A percentile compares a stretch with the other conserved stretches of the same genome.
phyloP scores from a whole-genome alignment of 2,329 filamentous ascomycete species.

The Phialophora chinensis region DNA sequence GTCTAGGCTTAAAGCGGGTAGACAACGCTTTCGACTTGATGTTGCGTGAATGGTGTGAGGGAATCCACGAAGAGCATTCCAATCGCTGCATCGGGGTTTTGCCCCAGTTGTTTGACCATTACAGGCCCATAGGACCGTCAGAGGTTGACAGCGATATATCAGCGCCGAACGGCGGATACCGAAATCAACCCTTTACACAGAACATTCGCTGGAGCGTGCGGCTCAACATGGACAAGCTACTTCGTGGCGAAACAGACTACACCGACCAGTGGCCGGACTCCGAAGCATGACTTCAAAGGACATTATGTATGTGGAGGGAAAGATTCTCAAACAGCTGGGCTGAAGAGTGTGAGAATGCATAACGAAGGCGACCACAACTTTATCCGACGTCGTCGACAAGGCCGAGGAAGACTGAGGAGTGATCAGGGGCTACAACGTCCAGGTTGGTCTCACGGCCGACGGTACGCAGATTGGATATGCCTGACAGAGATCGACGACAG shows the following conservation, averaged over 20 bases:
- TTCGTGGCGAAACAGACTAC: conserved; percentile 1
- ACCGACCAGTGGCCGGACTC: conserved; percentile 6
- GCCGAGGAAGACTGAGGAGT: background rate
- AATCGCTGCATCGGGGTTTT: background rate
- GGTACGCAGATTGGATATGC: background rate
- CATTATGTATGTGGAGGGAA: background rate
- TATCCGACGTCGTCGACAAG: background rate
- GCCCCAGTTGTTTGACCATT: conserved; percentile 2
- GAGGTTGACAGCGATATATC: conserved; percentile 1
- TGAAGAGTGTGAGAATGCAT: background rate
- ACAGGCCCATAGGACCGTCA: conserved; percentile 1
- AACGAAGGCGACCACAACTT: background rate
- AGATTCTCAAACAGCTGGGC: background rate
- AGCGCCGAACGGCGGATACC: background rate
- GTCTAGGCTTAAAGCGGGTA: conserved; percentile 1
- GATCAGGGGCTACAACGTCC: background rate
- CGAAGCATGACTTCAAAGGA: background rate
- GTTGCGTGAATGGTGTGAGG: conserved; percentile 7
- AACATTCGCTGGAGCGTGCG: conserved; percentile 4
- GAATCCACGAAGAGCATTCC: background rate
- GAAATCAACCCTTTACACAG: background rate
- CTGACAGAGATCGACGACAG: background rate
- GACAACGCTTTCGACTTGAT: conserved; percentile 8
- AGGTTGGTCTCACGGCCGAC: background rate
- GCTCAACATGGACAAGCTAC: conserved; percentile 5